A percentile compares a stretch with the other conserved stretches of the same genome.
Conservation (phyloP, 2,329 filamentous ascomycete genomes). For the Sporothrix brasiliensis region DNA sequence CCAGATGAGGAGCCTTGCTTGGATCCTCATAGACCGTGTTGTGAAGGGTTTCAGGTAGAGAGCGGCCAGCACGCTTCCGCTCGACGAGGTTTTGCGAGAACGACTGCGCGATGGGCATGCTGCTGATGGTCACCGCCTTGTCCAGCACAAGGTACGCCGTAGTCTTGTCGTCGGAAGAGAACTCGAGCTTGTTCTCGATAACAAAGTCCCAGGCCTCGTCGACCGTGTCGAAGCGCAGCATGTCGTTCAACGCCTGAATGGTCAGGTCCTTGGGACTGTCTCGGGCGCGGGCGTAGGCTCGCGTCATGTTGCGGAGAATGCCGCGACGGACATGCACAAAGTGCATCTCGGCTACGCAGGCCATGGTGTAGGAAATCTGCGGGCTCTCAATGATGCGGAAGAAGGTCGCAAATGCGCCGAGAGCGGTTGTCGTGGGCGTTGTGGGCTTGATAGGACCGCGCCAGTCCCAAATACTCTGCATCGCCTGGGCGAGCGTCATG, state of each 20-base stretch:
- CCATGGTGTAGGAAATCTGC: constrained; percentile 68
- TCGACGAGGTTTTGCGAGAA: constrained; percentile 63
- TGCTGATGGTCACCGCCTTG: constrained; percentile 50
- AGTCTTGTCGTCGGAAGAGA: constrained; percentile 48
- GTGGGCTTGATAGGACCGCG: constrained; percentile 59
- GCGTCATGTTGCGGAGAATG: constrained; percentile 59
- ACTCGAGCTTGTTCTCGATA: constrained; percentile 59
- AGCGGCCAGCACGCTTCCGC: constrained; percentile 57
- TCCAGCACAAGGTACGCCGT: constrained; percentile 51
- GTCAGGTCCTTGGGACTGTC: constrained; percentile 64
- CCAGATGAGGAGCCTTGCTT: constrained; percentile 7
- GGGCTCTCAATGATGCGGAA: constrained; percentile 62
- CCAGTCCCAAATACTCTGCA: constrained; percentile 61
- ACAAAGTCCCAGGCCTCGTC: constrained; percentile 68
- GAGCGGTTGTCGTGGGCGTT: constrained; percentile 53
- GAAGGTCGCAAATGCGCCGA: constrained; percentile 56
- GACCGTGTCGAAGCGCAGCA: constrained; percentile 68
- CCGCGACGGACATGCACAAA: constrained; percentile 63
- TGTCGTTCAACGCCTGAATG: constrained; percentile 56
- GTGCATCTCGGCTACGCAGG: constrained; percentile 69
- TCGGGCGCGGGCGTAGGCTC: constrained; percentile 59
- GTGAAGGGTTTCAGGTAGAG: constrained; percentile 60
- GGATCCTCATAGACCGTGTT: constrained; percentile 54
- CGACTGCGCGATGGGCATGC: constrained; percentile 55
- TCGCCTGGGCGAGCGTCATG: constrained; percentile 60